Evolutionary conservation across 441 rosid species (phyloP).

Genomic region (Capsella rubella): DNA sequence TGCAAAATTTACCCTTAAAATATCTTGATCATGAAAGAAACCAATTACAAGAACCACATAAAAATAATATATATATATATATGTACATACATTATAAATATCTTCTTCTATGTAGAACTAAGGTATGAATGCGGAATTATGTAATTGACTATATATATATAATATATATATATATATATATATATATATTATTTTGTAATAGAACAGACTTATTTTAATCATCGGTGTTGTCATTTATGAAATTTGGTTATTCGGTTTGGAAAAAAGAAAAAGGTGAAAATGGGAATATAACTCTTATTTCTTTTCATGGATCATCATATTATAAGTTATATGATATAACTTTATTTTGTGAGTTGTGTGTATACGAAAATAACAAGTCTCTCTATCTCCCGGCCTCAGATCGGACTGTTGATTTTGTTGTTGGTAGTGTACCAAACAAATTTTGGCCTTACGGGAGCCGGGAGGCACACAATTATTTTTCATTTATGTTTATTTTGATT

Average conservation of each 20-base stretch:
- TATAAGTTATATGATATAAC: too few relatives aligned
- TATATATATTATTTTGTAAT: too few relatives aligned
- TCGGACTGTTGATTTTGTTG: slow-evolving; percentile 1
- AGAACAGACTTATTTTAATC: not conserved
- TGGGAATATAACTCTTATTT: too few relatives aligned
- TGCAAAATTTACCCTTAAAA: not conserved
- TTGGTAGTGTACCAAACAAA: not conserved
- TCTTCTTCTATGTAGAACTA: not conserved
- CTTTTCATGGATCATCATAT: too few relatives aligned
- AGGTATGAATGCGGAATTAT: too few relatives aligned
- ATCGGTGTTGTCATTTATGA: not conserved
- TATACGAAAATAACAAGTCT: not conserved
- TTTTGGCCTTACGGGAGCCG: not conserved
- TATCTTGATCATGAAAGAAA: not conserved
- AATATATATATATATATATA: too few relatives aligned
- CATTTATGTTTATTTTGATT: not conserved
- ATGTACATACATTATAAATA: too few relatives aligned
- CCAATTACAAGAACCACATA: too few relatives aligned
- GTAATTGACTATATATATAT: too few relatives aligned
- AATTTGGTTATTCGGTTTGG: not conserved
- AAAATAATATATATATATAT: too few relatives aligned
- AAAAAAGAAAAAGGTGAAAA: not conserved
- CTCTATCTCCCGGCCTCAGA: not conserved
- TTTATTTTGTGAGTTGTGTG: slow-evolving; percentile 1
- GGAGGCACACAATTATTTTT: not conserved